These are phyloP conservation scores for Gossypium raimondii DNA, from an alignment of 345 rosid species.

Conservation along the genomic window DNA sequence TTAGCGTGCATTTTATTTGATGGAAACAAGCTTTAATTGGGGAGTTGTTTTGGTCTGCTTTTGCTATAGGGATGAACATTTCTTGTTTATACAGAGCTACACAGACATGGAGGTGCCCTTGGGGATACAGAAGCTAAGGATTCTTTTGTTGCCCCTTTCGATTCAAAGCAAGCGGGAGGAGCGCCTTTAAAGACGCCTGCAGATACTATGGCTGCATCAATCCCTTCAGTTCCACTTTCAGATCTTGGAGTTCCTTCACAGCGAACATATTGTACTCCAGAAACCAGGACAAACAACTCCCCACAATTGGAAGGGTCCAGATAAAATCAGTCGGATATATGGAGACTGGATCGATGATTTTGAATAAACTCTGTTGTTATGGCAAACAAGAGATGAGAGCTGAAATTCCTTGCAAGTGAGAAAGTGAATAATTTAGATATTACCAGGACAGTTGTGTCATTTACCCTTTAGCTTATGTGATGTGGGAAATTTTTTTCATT, in stretches of 20 bases:
- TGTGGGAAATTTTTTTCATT: slow-evolving; percentile 4
- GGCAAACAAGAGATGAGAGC: slow-evolving; percentile 2
- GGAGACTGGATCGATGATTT: slow-evolving; percentile 98
- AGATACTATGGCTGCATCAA: slow-evolving; percentile 42
- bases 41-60: neutral
- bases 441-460: neutral
- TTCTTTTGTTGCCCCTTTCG: slow-evolving; percentile 42
- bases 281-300: slow-evolving; percentile 78
- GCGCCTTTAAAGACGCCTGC: slow-evolving; percentile 46
- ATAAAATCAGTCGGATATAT: slow-evolving; percentile 89
- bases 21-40: neutral
- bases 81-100: slow-evolving; percentile 54
- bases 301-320: slow-evolving; percentile 98
- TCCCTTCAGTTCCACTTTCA: slow-evolving; percentile 47
- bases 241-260: slow-evolving; percentile 77
- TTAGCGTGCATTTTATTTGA: no score
- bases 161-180: slow-evolving; percentile 58
- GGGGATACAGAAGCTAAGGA: slow-evolving; percentile 60
- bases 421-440: slow-evolving; percentile 7
- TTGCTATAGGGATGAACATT: neutral
- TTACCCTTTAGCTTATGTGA: slow-evolving; percentile 16
- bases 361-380: slow-evolving; percentile 36
- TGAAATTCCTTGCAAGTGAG: slow-evolving; percentile 2
- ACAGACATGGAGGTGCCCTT: slow-evolving; percentile 81
- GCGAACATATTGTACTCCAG: slow-evolving; percentile 54